Evolutionary conservation across 2,329 filamentous ascomycete genomes (phyloP), one percentile per base, ranked within the genome.

Genomic region (Salinomyces thailandicus): DNA sequence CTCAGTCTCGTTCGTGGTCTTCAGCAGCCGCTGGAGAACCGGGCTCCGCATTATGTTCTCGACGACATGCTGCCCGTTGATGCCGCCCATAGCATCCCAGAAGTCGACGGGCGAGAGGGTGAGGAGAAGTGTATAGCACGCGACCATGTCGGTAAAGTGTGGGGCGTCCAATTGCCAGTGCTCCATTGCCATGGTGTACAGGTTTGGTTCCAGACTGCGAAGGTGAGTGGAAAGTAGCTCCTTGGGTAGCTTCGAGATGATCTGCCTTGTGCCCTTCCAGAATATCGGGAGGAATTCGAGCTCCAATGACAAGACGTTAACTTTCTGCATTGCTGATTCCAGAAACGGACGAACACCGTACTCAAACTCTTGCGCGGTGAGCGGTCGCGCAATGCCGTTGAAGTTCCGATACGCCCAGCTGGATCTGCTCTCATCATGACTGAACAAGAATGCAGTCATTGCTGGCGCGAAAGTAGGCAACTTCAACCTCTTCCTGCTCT

Each of bases 21-120:
- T 67, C 9, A 87, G 68, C 5, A 83, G 57, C n/a, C 62, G 62
- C 20, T 70, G 69, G 49, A 83, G 76, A 3, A 73, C 69, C 5
- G 79, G 77, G 43, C 81, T 86, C 40, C 73, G 75, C 50, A 91
- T 84, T 29, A 94, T 74, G 45, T 86, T 74, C 54, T 95, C 86
- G n/a, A 85, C 76, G 32, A 96, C 76, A 20, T 80, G 77, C 28
- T 79, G 78, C 3, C 85, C 81, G 1, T 83, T 81, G 34, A 89
- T 84, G 18, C 85, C 75, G 34, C 82, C 79, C 62, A 93, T 80
- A 2, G 85, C 80, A 50, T 85, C 81, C 89, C 89, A 95, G 50
- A 95, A 91, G 30, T 83, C 81, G 37, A 73, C 73, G 0, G 85
- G 73, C 0, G 84, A 81, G 49, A 83, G 86, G 45, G 79, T 73